Percentiles rank a stretch among this genome's conserved stretches.
Evolutionary conservation across 495 filamentous ascomycete species (phyloP).

Genomic region (Xylaria flabelliformis): DNA sequence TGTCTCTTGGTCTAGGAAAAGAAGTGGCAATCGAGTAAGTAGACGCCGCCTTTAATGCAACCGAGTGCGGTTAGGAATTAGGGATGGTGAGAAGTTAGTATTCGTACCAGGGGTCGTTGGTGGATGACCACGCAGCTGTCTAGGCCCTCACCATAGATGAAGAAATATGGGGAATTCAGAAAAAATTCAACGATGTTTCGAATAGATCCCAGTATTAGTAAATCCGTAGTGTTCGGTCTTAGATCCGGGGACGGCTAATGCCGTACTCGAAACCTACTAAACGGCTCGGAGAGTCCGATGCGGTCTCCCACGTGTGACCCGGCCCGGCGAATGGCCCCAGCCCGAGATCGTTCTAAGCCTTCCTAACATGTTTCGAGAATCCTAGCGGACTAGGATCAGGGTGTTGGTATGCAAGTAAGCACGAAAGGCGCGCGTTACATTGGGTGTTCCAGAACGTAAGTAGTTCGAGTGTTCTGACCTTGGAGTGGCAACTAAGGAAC

Average conservation of each 20-base stretch:
- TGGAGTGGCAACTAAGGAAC: background rate
- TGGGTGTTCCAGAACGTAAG: background rate
- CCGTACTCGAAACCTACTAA: background rate
- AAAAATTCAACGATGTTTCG: background rate
- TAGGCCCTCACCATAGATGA: background rate
- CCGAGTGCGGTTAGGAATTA: background rate
- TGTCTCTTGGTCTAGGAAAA: background rate
- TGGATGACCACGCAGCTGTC: background rate
- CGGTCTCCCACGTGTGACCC: background rate
- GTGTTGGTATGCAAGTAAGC: background rate
- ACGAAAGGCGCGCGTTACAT: background rate
- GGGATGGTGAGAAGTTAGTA: background rate
- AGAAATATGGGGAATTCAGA: background rate
- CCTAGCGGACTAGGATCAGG: background rate
- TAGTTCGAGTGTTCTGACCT: background rate
- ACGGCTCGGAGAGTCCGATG: background rate
- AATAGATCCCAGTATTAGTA: background rate
- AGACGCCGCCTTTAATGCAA: background rate
- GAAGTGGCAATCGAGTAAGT: background rate
- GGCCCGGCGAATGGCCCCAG: background rate
- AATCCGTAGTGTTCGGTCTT: background rate
- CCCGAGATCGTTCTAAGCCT: background rate
- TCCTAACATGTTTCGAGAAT: background rate
- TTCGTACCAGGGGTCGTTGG: background rate
- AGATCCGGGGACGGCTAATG: background rate